Base-by-base conservation (phyloP, 1,284 basidiomycete species). In the Heliocybe sulcata region DNA sequence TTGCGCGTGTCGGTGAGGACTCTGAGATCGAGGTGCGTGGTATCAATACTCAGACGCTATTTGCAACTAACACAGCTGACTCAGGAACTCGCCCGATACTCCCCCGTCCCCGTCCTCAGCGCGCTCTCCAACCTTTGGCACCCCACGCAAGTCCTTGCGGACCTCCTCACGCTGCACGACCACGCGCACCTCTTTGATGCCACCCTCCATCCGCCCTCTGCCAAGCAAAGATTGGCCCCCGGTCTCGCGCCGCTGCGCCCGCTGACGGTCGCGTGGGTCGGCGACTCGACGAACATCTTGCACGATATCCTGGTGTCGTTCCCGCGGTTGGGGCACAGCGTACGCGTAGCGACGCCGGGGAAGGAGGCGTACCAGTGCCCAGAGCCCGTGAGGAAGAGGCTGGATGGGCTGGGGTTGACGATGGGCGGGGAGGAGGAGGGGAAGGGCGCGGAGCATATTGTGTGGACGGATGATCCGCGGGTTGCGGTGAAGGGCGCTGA, bases 251-350 rank as follows among this genome's bases (percentile, higher is more conserved):
- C 68, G 1, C 72, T 90, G 19, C 79, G 73, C 0, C 81, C 86
- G 1, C 77, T 97, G 57, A 97, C 93, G 3, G 74, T 97, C 48
- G 89, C 95, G 2, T 99, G 95, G 73, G 83, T 99, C 53, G 97
- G 96, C 6, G 97, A 99, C 73, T 89, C 89, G 31, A 93, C 95
- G 59, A 99, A 99, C 68, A 94, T 99, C 54, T 77, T 97, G 56
- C 94, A 98, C 71, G 96, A 99, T 70, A 95, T 99, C 89, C 84
- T 98, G 35, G 96, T 98, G 55, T 85, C 92, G 6, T 91, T 90
- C 65, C 96, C 96, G 35, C 85, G 97, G 38, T 72, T 99, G 1
- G 97, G 97, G 0, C 93, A 96, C 72, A 74, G 85, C 55, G 69
- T 99, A 45, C 85, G 89, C 54, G 79, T 99, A 27, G 97, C 95